These are phyloP conservation scores for Albophoma yamanashiensis DNA, from an alignment of 2,329 filamentous ascomycete genomes.

Conservation along the genomic window DNA sequence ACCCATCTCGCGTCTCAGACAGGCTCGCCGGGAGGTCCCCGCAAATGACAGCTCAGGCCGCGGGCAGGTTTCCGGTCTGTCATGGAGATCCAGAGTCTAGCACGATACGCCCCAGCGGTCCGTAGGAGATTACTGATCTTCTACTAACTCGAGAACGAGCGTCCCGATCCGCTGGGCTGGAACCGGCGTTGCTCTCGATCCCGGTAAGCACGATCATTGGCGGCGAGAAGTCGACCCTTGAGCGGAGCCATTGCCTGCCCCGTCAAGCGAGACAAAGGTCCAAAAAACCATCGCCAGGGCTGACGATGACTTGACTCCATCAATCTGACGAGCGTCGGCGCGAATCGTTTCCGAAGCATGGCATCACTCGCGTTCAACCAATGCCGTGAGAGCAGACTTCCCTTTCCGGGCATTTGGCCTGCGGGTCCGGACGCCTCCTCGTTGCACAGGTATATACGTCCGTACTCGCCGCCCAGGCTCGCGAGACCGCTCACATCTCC, in stretches of 20 bases:
- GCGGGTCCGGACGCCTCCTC: neutral
- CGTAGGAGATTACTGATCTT: neutral
- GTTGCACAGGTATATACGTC: neutral
- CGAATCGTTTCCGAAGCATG: neutral
- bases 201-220: neutral
- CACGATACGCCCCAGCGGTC: neutral
- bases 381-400: neutral
- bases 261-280: neutral
- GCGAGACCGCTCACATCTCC: neutral
- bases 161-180: conserved; percentile 1
- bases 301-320: neutral
- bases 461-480: neutral
- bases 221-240: neutral
- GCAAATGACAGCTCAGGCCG: neutral
- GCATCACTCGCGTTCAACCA: neutral
- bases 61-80: neutral
- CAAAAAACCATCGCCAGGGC: neutral
- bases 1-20: neutral
- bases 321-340: neutral
- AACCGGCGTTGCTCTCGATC: neutral
- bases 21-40: neutral
- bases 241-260: neutral
- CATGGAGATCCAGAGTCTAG: neutral
- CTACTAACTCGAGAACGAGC: neutral
- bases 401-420: neutral